phyloP scores from a whole-genome alignment of 257 asterid species.

The Solanum arcanum region DNA sequence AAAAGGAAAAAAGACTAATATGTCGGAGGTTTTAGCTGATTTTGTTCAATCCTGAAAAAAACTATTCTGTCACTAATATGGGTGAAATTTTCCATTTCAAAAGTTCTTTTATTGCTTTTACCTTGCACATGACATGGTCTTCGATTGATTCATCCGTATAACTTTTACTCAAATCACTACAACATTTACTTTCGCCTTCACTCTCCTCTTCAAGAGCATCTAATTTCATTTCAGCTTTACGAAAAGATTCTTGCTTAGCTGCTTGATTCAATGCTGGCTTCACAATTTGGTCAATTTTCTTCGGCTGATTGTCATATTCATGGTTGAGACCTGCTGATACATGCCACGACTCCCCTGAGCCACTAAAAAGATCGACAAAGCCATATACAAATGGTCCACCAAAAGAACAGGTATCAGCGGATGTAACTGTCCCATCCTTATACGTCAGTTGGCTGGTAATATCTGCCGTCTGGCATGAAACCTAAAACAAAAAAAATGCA shows the following conservation, averaged over 20 bases:
- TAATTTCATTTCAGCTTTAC: constrained; percentile 26
- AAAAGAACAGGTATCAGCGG: constrained; percentile 27
- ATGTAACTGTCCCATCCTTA: constrained; percentile 25
- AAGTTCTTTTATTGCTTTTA: constrained; percentile 17
- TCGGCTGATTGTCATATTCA: constrained; percentile 16
- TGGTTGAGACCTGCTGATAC: constrained; percentile 25
- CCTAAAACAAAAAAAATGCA: constrained; percentile 18
- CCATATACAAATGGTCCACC: constrained; percentile 63
- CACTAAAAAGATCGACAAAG: constrained; percentile 81
- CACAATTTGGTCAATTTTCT: constrained; percentile 31
- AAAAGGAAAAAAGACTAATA: neutral
- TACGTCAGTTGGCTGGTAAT: constrained; percentile 22
- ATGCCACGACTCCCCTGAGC: constrained; percentile 89
- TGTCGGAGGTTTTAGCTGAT: neutral
- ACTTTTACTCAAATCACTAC: constrained; percentile 30
- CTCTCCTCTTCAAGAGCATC: constrained; percentile 66
- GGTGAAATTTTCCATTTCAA: neutral
- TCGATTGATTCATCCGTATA: constrained; percentile 33
- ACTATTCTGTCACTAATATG: neutral
- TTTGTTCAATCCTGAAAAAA: neutral
- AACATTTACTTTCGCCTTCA: constrained; percentile 50
- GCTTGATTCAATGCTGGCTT: constrained; percentile 28
- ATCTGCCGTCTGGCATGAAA: constrained; percentile 19
- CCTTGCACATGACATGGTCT: constrained; percentile 20
- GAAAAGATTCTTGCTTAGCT: constrained; percentile 28